A percentile compares a stretch with the other conserved stretches of the same genome.
Evolutionary conservation across 305 asterid genomes (phyloP).

Genomic region (Caryopteris hybrid): DNA sequence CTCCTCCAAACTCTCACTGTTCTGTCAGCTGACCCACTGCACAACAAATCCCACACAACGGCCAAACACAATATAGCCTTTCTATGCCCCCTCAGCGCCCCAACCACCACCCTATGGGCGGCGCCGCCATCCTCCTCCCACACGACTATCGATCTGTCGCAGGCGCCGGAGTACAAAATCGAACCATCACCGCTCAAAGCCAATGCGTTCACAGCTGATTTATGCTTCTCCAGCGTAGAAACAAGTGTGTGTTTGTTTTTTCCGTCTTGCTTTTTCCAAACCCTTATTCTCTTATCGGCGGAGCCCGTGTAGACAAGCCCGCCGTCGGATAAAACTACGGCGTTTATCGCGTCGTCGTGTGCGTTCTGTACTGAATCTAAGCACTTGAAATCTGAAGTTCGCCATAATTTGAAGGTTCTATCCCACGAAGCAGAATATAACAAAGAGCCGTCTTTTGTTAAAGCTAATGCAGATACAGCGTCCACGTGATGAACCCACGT

Average conservation of each 20-base stretch:
- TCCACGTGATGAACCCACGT: slow-evolving; percentile 92
- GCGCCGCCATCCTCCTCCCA: slow-evolving; percentile 44
- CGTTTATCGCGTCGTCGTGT: slow-evolving; percentile 84
- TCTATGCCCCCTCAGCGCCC: slow-evolving; percentile 74
- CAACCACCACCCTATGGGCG: slow-evolving; percentile 55
- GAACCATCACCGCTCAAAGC: slow-evolving; percentile 57
- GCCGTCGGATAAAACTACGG: slow-evolving; percentile 46
- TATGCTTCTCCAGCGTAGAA: slow-evolving; percentile 62
- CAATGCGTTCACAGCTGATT: slow-evolving; percentile 73
- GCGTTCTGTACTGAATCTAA: slow-evolving; percentile 66
- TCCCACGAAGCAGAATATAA: slow-evolving; percentile 91
- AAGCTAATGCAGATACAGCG: slow-evolving; percentile 61
- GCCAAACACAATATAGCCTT: slow-evolving; percentile 67
- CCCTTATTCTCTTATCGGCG: slow-evolving; percentile 56
- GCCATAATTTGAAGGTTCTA: slow-evolving; percentile 68
- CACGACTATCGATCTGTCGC: slow-evolving; percentile 72
- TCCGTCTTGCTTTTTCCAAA: slow-evolving; percentile 41
- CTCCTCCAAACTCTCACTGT: slow-evolving; percentile 64
- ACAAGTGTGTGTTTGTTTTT: slow-evolving; percentile 35
- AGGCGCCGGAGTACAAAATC: slow-evolving; percentile 75
- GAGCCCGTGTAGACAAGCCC: slow-evolving; percentile 50
- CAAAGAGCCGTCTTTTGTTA: slow-evolving; percentile 39
- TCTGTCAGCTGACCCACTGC: slow-evolving; percentile 83
- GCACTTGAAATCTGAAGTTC: slow-evolving; percentile 69
- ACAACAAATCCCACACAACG: slow-evolving; percentile 48